Base-by-base conservation (phyloP, 805 yeast species). In the Hanseniaspora jakobsenii region DNA sequence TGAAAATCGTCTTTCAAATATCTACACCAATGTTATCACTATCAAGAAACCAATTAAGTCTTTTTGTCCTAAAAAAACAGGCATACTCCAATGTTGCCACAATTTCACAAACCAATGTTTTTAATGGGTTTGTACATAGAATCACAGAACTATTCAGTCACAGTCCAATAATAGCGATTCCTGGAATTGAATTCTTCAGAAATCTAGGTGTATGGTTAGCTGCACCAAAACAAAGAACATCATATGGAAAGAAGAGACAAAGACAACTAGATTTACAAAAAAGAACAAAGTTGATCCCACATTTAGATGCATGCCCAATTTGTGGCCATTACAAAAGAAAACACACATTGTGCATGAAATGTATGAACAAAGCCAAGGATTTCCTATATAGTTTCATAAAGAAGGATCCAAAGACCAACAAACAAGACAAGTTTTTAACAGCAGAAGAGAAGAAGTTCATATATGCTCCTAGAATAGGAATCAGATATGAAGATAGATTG, bases 301-400 rank as follows among this genome's bases (percentile, higher is more conserved):
- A 83, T 58, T 67, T 91, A 55, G 84, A 81, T 50, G 74, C 94
- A 60, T 89, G 98, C 60, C 96, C 97, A 2, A 80, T 95, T 0
- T 89, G 98, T 66, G 98, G 98, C 35, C 80, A 82, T 50, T 80
- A 75, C 54, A 91, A 89, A 65, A 72, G 95, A 57, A 77, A 91
- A 1, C 94, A 91, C 62, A 77, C 86, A 47, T 69, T 89, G 54
- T 89, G 98, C 64, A 84, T 85, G 93, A 74, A 81, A 56, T 89
- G 98, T 66, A 55, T 58, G 13, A 50, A 54, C 51, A 49, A 51
- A 47, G 45, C 56, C 50, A 53, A 51, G 32, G 52, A 50, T 21
- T 59, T 63, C 19, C 50, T 55, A 48, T 42, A 35, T 18, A 29
- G 39, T 19, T 42, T 42, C 14, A 35, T 42, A 23, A 42, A 29